Evolutionary conservation across 139 green algal genomes (phyloP).

Genomic region (Asterochloris sp.): DNA sequence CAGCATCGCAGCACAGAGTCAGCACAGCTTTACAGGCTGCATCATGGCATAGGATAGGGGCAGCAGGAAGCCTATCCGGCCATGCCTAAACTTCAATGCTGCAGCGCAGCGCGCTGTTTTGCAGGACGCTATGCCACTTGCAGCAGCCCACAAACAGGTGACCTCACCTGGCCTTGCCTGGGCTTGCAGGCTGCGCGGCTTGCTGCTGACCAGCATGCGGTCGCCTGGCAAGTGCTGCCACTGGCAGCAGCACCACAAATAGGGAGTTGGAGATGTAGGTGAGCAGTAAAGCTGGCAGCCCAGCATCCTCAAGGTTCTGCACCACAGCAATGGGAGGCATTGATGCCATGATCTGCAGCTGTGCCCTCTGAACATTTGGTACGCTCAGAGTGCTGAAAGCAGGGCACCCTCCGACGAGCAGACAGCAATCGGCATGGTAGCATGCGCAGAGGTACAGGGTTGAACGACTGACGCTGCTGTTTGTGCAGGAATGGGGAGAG

Average conservation of each 20-base stretch:
- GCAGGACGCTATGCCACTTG: background rate
- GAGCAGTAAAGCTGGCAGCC: slow-evolving; percentile 71
- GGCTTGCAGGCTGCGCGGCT: background rate
- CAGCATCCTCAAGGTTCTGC: slow-evolving; percentile 45
- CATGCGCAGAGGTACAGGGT: too few species aligned
- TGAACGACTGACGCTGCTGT: too few species aligned
- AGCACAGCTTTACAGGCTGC: too few species aligned
- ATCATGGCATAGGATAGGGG: background rate
- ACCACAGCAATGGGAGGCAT: slow-evolving; percentile 32
- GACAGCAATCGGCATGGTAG: too few species aligned
- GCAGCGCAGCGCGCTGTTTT: background rate
- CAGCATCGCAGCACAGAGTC: too few species aligned
- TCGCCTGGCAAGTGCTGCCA: slow-evolving; percentile 21
- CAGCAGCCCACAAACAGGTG: background rate
- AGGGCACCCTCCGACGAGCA: too few species aligned
- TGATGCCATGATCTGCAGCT: too few species aligned
- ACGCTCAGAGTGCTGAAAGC: too few species aligned
- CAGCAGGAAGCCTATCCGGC: background rate
- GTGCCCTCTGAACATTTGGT: too few species aligned
- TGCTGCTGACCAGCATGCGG: background rate
- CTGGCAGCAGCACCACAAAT: slow-evolving; percentile 82
- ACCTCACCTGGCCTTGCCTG: background rate
- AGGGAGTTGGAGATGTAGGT: slow-evolving; percentile 88
- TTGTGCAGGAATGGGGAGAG: too few species aligned
- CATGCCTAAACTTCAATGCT: background rate